Conservation (phyloP, 768 basidiomycete species). For the Rhodotorula graminis region DNA sequence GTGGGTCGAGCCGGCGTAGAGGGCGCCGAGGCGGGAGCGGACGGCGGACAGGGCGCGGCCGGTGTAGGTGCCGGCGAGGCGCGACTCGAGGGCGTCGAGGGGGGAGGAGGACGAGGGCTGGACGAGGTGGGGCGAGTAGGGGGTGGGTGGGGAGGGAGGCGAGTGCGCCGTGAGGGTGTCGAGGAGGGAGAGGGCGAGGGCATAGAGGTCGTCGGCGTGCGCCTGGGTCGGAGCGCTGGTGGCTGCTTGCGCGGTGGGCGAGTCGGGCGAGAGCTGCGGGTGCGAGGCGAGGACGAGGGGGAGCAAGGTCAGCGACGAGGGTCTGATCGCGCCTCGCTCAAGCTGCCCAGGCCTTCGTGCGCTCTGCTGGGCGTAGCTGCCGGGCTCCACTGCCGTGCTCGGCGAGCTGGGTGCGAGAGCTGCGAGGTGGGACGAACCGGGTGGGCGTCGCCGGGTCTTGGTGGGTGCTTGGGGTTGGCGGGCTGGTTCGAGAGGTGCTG, state of each 20-base stretch:
- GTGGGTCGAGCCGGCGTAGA: background rate
- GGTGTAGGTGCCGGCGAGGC: background rate
- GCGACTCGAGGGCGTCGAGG: conserved; percentile 26
- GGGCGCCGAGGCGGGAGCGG: background rate
- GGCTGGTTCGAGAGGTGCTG: background rate
- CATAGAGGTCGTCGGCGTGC: conserved; percentile 2
- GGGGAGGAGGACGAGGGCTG: background rate
- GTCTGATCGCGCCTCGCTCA: too few relatives aligned
- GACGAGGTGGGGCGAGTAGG: conserved; percentile 14
- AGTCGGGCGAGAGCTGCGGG: too few relatives aligned
- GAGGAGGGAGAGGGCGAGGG: conserved; percentile 31
- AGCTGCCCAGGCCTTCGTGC: too few relatives aligned
- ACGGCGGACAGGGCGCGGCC: background rate
- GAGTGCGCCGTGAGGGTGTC: conserved; percentile 20
- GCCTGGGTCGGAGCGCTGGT: background rate
- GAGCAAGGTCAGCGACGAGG: background rate
- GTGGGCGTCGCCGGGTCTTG: background rate
- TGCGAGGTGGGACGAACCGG: background rate
- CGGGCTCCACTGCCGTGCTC: too few relatives aligned
- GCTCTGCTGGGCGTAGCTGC: too few relatives aligned
- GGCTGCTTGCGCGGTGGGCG: background rate
- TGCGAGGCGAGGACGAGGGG: too few relatives aligned
- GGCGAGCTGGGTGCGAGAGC: too few relatives aligned
- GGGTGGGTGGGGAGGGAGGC: background rate
- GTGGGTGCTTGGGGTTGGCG: background rate